Evolutionary conservation across 129 eudicot species (phyloP).

Genomic region (Tagetes patula): DNA sequence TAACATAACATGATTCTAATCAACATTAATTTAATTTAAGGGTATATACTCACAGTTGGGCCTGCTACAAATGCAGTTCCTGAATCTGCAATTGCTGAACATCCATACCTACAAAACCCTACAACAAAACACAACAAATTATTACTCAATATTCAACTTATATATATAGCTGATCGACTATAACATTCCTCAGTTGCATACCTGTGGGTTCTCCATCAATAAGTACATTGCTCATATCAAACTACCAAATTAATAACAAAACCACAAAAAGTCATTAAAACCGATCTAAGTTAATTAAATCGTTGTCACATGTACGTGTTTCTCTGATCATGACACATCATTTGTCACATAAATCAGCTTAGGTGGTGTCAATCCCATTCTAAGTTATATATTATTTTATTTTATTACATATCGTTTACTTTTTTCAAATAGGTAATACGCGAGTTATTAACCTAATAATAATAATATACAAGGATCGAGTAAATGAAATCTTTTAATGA

Average conservation of each 20-base stretch:
- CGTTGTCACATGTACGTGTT: no score
- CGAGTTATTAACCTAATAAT: no score
- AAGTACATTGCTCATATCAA: conserved; percentile 66
- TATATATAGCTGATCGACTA: background rate
- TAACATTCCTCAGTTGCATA: background rate
- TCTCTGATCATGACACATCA: no score
- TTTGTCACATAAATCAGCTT: no score
- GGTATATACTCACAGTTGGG: conserved; percentile 51
- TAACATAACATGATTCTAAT: background rate
- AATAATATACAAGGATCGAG: no score
- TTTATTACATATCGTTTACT: no score
- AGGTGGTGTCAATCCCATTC: no score
- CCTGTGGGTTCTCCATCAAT: conserved; percentile 61
- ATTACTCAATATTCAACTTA: background rate
- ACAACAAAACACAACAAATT: background rate
- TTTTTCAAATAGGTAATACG: no score
- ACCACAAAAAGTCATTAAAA: background rate
- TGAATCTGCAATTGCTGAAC: conserved; percentile 80
- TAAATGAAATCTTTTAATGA: no score
- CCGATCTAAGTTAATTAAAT: background rate
- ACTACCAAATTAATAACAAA: conserved; percentile 33
- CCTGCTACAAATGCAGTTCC: conserved; percentile 85
- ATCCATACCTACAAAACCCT: conserved; percentile 50
- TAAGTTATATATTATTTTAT: no score
- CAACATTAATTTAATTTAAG: background rate